Base-by-base conservation (phyloP, 371 early-diverging fungal genomes). In the Parasitella parasitica region DNA sequence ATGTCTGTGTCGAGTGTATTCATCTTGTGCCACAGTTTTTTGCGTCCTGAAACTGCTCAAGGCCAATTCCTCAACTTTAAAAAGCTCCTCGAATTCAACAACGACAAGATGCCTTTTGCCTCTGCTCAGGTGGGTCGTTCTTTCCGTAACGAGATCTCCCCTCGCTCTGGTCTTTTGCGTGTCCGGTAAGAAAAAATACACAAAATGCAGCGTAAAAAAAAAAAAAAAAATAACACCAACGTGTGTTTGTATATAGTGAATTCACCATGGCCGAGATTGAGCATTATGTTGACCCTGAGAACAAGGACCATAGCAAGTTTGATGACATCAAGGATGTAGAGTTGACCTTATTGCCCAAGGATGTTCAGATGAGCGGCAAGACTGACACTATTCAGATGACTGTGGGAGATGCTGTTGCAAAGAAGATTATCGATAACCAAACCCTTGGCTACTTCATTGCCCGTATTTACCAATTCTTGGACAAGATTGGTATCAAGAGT, bases 201-300 rank as follows among this genome's bases (percentile, higher is more conserved):
- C n/a, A n/a, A n/a, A n/a, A n/a, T n/a, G n/a, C n/a, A n/a, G n/a
- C n/a, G n/a, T n/a, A n/a, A n/a, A n/a, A n/a, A n/a, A n/a, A n/a
- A n/a, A n/a, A n/a, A n/a, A n/a, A n/a, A n/a, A n/a, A n/a, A n/a
- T n/a, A n/a, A n/a, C n/a, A n/a, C 28, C 51, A n/a, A 9, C 30
- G 20, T 58, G 28, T 30, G 27, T 15, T 46, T 30, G 11, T 12
- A 1, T 48, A 39, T 30, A 90, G 95, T 73, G 99, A 99, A 80
- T 99, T 99, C 82, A 94, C 96, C 22, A 99, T 99, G 99, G 99
- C 99, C 20, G 99, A 99, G 80, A 96, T 99, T 75, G 99, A 99
- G 78, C 99, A 99, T 85, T 99, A 90, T 74, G 99, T 99, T 11
- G 95, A 99, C 75, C 97, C 99, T 4, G 69, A 80, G 18, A 89